These are phyloP conservation scores for Dunaliella primolecta DNA, from an alignment of 139 green algal species.

Conservation along the genomic window DNA sequence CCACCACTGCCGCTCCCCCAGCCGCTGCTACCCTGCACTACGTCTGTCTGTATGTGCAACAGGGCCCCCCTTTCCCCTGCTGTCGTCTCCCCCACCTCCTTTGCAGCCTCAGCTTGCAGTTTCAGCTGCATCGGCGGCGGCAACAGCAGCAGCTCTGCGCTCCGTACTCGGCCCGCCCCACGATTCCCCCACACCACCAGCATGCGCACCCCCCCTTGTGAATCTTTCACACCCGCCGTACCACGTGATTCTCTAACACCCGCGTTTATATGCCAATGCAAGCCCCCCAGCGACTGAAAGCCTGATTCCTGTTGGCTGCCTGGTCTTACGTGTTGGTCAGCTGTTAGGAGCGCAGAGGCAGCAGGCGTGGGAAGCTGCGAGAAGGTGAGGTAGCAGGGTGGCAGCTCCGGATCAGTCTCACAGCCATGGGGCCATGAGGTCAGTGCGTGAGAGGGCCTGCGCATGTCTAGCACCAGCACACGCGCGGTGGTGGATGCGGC, in stretches of 20 bases:
- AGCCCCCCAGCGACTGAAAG: background rate
- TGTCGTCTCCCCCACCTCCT: too few species aligned
- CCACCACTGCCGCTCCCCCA: too few species aligned
- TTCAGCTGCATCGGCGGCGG: background rate
- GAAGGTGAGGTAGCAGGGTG: background rate
- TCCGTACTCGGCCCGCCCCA: background rate
- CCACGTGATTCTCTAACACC: too few species aligned
- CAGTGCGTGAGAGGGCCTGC: background rate
- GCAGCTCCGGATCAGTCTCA: background rate
- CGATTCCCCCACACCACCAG: conserved; percentile 1
- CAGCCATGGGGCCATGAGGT: background rate
- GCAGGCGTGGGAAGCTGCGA: background rate
- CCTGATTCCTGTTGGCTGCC: too few species aligned
- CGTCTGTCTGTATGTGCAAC: too few species aligned
- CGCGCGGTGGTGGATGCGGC: background rate
- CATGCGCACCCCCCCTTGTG: background rate
- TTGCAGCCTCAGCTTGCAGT: background rate
- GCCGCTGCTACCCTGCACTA: too few species aligned
- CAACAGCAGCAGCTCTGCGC: background rate
- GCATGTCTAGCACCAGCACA: background rate
- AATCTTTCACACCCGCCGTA: background rate
- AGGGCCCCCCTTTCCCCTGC: too few species aligned
- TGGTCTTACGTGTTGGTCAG: too few species aligned
- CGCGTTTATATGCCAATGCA: too few species aligned
- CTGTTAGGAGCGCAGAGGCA: background rate